Evolutionary conservation across 176 grass and related monocot genomes (phyloP), one percentile per base, ranked within the genome.

Genomic region (Oryza meyeriana): DNA sequence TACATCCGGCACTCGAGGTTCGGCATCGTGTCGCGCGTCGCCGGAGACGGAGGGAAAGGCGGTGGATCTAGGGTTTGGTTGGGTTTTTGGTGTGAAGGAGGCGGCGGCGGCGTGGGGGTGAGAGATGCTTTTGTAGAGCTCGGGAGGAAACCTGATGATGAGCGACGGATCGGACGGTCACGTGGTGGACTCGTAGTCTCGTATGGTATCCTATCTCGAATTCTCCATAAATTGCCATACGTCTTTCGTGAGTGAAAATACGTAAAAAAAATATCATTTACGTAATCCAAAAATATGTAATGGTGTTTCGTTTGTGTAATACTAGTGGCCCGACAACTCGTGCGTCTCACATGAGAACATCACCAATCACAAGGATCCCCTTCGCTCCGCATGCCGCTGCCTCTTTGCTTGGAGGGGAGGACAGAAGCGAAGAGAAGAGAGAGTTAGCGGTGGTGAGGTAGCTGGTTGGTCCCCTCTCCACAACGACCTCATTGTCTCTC

Each of bases 1-100:
- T 97, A 97, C 94, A 97, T 97, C 72, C 94, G 77, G 69, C 94
- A 97, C 72, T 97, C 94, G 10, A 97, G 80, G 64, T 87, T 97
- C 61, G 90, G 94, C 82, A 77, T 91, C 80, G 77, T 88, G 73
- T 88, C 22, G 26, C 61, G 44, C 22, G 64, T 34, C 42, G 44
- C 61, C 85, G 70, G 70, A 61, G 82, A 12, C 25, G 25, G 64
- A 40, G 22, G 28, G 4, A 5, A 45, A 6, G 18, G 78, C 77
- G 77, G 77, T 20, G 77, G 84, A 86, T 86, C 77, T 86, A 86
- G 84, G 84, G 84, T 86, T 86, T 74, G 69, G 44, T 67, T 58
- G 69, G 77, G 77, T 80, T 86, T 86, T 80, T 61, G 77, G 86
- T 14, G 61, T 2, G 36, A 22, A 30, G 27, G 61, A 17, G n/a